Evolutionary conservation across 2,329 filamentous ascomycete genomes (phyloP), one percentile per base, ranked within the genome.

Genomic region (Stachybotrys elegans): DNA sequence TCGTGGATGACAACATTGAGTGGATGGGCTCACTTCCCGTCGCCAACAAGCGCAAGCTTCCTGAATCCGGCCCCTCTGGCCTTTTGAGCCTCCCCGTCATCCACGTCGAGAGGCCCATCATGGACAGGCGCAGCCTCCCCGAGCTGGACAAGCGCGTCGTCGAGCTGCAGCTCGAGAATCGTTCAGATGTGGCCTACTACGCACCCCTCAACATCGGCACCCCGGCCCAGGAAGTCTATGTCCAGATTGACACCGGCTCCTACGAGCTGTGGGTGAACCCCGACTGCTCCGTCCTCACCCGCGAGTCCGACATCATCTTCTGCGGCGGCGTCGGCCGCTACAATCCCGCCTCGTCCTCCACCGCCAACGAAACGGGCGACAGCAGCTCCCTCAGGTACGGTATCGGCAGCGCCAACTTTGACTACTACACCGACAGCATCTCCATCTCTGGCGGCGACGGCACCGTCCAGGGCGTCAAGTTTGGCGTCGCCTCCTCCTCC

Each of bases 211-310:
- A 67, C 46, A 72, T 81, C 40, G 78, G 78, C 38, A 78, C 69
- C 4, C 78, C 78, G 13, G 61, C 70, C 2, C 77, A 81, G 49
- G 54, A 67, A 2, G 69, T 79, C 41, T 75, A 67, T 44, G 73
- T 78, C 11, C 75, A 79, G 54, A 58, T 81, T 43, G 78, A 81
- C 56, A 81, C 78, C 1, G 76, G 78, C 37, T 80, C 76, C 9
- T 79, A 78, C 51, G 77, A 81, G 62, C 66, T 81, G 23, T 81
- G 77, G 77, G 72, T 80, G 6, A 88, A 88, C 54, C 74, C 80
- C 1, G 71, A 74, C 40, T 79, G 74, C 53, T 76, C 72, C 7
- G 57, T 57, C 2, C 65, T 84, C 14, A 48, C 57, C 9, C 46
- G 54, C 7, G 51, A 3, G 8, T 8, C 64, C 5, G 71, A 76